A percentile compares a stretch with the other conserved stretches of the same genome.
Evolutionary conservation across 805 yeast genomes (phyloP).

Genomic region (Scheffersomyces stipitis): DNA sequence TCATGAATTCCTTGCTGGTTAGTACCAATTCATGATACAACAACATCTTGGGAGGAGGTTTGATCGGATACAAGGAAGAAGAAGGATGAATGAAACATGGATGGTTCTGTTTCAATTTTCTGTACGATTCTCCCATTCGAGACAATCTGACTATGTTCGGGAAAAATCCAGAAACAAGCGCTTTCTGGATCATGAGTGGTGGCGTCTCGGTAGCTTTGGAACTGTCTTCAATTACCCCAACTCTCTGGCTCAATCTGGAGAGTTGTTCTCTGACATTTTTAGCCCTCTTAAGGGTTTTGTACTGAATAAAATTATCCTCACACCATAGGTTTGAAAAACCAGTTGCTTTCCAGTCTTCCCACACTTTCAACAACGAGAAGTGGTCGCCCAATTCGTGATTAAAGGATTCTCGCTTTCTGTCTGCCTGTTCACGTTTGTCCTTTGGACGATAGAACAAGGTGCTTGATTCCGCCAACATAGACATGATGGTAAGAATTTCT

Average conservation of each 20-base stretch:
- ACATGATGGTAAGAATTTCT: slow-evolving; percentile 69
- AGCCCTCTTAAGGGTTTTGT: slow-evolving; percentile 66
- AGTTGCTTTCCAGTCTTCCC: slow-evolving; percentile 70
- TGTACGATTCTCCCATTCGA: slow-evolving; percentile 66
- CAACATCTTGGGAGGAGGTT: slow-evolving; percentile 73
- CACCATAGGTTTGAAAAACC: slow-evolving; percentile 82
- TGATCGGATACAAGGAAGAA: slow-evolving; percentile 59
- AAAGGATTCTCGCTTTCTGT: slow-evolving; percentile 59
- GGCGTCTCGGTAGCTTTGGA: slow-evolving; percentile 14
- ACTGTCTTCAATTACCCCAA: slow-evolving; percentile 40
- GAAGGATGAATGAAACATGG: slow-evolving; percentile 87
- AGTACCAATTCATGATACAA: slow-evolving; percentile 81
- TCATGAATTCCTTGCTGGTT: slow-evolving; percentile 87
- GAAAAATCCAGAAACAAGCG: slow-evolving; percentile 68
- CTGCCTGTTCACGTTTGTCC: slow-evolving; percentile 65
- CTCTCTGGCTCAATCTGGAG: slow-evolving; percentile 54
- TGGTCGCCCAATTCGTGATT: slow-evolving; percentile 71
- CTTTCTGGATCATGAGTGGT: slow-evolving; percentile 42
- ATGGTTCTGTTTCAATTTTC: slow-evolving; percentile 63
- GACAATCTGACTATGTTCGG: slow-evolving; percentile 62
- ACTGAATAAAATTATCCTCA: slow-evolving; percentile 76
- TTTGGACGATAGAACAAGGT: slow-evolving; percentile 70
- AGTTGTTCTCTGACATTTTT: slow-evolving; percentile 73
- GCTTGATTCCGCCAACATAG: slow-evolving; percentile 82
- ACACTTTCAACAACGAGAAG: slow-evolving; percentile 68